These are phyloP conservation scores for Gypsophila paniculata DNA, from an alignment of 179 eudicot genomes.

Conservation along the genomic window DNA sequence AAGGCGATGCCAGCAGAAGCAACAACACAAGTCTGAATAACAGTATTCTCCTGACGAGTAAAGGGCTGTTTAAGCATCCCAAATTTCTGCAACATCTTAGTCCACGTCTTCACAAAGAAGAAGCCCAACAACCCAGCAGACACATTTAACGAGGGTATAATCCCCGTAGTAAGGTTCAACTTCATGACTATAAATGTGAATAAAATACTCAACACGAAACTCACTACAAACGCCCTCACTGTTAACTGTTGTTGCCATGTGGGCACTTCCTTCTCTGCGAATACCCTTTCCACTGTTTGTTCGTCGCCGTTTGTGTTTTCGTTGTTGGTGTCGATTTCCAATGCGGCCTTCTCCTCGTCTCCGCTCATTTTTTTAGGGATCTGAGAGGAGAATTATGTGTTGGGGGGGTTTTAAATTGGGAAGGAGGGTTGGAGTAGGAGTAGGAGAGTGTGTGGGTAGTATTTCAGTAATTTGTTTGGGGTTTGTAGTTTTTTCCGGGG, in stretches of 20 bases:
- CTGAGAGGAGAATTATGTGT: background rate
- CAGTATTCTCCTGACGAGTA: slow-evolving; percentile 85
- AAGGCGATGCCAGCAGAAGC: slow-evolving; percentile 85
- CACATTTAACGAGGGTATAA: slow-evolving; percentile 75
- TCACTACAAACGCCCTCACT: slow-evolving; percentile 53
- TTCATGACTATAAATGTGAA: slow-evolving; percentile 87
- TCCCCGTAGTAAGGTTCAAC: slow-evolving; percentile 79
- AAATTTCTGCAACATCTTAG: slow-evolving; percentile 43
- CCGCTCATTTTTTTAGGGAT: background rate
- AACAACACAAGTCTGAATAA: slow-evolving; percentile 87
- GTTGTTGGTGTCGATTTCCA: slow-evolving; percentile 3
- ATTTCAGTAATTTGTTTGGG: no score
- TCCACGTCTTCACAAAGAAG: slow-evolving; percentile 81
- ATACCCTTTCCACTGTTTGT: slow-evolving; percentile 49
- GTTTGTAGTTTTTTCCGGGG: no score
- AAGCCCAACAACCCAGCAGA: slow-evolving; percentile 76
- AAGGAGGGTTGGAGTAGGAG: background rate
- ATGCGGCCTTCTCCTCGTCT: slow-evolving; percentile 23
- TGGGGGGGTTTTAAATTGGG: background rate
- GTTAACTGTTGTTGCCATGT: slow-evolving; percentile 68
- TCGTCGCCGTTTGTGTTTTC: background rate
- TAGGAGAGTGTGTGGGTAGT: background rate
- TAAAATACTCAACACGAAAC: slow-evolving; percentile 48
- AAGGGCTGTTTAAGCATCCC: slow-evolving; percentile 68
- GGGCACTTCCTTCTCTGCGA: slow-evolving; percentile 54